A percentile compares a stretch with the other conserved stretches of the same genome.
These are phyloP conservation scores for Candida multigemmis DNA, from an alignment of 805 yeast genomes.

Conservation along the genomic window DNA sequence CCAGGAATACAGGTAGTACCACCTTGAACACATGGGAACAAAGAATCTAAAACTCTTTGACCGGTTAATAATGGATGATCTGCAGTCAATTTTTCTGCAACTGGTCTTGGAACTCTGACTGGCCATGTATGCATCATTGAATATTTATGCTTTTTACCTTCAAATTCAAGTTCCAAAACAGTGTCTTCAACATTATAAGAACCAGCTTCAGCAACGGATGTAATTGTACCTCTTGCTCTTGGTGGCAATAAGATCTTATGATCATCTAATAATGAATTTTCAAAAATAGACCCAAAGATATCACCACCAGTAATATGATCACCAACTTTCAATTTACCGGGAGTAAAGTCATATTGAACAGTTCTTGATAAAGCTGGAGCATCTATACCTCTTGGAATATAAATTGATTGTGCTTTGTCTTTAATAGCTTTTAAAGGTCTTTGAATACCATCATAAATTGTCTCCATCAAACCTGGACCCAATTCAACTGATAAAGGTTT, in stretches of 20 bases:
- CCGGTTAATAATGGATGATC: constrained; percentile 95
- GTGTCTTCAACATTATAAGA: constrained; percentile 86
- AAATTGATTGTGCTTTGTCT: constrained; percentile 81
- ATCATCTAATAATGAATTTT: constrained; percentile 85
- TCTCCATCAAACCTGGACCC: constrained; percentile 99
- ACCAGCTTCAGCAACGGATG: constrained; percentile 83
- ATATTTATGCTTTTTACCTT: constrained; percentile 72
- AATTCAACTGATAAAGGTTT: constrained; percentile 98
- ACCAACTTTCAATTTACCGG: constrained; percentile 73
- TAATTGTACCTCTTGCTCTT: constrained; percentile 95
- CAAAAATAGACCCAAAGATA: constrained; percentile 87
- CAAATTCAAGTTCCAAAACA: constrained; percentile 88
- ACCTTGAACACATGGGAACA: constrained; percentile 99
- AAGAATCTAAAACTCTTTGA: constrained; percentile 95
- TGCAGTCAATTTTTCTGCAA: constrained; percentile 86
- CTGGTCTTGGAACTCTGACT: constrained; percentile 98
- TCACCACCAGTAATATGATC: constrained; percentile 99
- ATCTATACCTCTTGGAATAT: constrained; percentile 97
- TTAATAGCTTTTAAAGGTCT: constrained; percentile 94
- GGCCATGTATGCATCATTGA: constrained; percentile 99
- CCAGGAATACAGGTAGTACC: constrained; percentile 99
- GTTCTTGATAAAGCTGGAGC: constrained; percentile 90
- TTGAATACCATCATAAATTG: constrained; percentile 98
- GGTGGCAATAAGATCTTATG: constrained; percentile 96
- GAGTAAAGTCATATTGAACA: constrained; percentile 77